Evolutionary conservation across 1,284 basidiomycete species (phyloP), one percentile per base, ranked within the genome.

Genomic region (Filobasidium uniguttulatum): DNA sequence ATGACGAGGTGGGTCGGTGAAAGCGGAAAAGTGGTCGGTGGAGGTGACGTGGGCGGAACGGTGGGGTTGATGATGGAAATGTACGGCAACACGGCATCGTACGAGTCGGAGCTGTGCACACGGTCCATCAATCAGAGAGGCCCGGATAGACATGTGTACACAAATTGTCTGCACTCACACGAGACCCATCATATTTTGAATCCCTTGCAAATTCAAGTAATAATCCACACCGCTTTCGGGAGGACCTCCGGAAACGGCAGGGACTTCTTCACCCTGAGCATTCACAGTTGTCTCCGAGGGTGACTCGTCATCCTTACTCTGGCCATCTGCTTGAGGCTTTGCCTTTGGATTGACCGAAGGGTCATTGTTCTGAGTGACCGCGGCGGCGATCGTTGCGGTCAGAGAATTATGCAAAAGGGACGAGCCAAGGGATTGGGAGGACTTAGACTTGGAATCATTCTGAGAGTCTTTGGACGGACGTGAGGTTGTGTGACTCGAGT

Each of bases 161-260:
- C 10, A 26, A 19, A 19, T 28, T 23, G 17, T 15, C n/a, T 6
- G 28, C 20, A 61, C 65, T 57, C 45, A 66, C 65, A 66, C 55
- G 12, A 64, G 50, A 6, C 68, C 68, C 68, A 71, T 69, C 23
- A 70, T 59, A 55, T 71, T 71, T 58, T 71, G 69, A 45, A 71
- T 70, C 2, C 67, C 68, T 50, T 70, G 69, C 17, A 71, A 49
- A 54, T 71, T 71, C 65, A 69, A 65, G 48, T 63, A 67, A 43
- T 68, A 69, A 49, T 70, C 68, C 50, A 68, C 63, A 2, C 60
- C 59, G 40, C 58, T 63, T 53, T 68, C 66, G 1, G 63, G 62
- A 46, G 65, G 62, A 47, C 62, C 63, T 1, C 63, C 62, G 12
- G 66, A 62, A 1, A 62, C 64, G 19, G 57, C 61, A 1, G 63